Evolutionary conservation across 345 rosid species (phyloP), one percentile per base, ranked within the genome.

Genomic region (Combretum micranthum): DNA sequence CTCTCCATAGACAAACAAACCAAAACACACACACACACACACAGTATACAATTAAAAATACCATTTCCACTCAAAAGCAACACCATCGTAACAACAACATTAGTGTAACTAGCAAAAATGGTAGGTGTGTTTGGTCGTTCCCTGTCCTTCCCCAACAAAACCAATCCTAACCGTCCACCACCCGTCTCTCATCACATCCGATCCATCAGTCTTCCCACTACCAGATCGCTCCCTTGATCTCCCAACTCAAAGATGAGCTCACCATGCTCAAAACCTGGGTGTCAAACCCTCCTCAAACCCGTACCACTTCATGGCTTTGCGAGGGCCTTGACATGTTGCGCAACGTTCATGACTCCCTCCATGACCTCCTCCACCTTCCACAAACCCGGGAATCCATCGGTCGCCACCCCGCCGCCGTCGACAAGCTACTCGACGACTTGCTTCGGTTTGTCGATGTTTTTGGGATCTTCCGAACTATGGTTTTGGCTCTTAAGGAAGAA

Each of bases 141-240:
- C 8, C 70, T 77, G 43, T 80, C 90, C 11, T 78, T 80, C 53
- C 77, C 86, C 15, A 72, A 74, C 77, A 83, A 77, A 57, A 32
- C 39, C 39, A 54, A 55, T 47, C 69, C 71, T 39, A 62, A 15
- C 68, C 67, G 70, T 21, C 75, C 71, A 42, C 50, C 75, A 0
- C 57, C 74, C 17, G 47, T 74, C 20, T 70, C 83, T 47, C 77
- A 76, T 56, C 84, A 78, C 75, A 55, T 56, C 55, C 60, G 90
- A 22, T 83, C 90, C 69, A 64, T 83, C 68, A 72, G 79, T 52
- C 90, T 83, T 26, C 86, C 90, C 12, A 69, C 65, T 61, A 32
- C 39, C 5, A 61, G 86, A 52, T 75, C 90, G 13, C 86, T 76
- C 90, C 86, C 26, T 65, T 80, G 54, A 66, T 83, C 64, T 74